Conservation (phyloP, 2,329 filamentous ascomycete species). For the Hypoxylon sp. region DNA sequence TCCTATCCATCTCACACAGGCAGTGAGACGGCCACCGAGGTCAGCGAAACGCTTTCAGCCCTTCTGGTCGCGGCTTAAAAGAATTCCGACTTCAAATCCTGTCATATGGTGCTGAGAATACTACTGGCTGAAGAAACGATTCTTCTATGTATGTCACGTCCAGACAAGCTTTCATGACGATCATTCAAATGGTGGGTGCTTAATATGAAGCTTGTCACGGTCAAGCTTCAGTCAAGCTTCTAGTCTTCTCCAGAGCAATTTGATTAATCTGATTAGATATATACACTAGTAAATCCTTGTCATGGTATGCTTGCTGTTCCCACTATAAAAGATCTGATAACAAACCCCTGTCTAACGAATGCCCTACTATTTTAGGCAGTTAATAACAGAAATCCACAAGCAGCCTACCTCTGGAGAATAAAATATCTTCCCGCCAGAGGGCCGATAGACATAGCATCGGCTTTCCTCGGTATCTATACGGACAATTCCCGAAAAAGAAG, state of each 20-base stretch:
- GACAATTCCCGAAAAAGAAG: neutral
- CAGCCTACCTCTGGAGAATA: neutral
- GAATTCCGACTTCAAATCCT: constrained; percentile 27
- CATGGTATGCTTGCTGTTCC: constrained; percentile 11
- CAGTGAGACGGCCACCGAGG: constrained; percentile 7
- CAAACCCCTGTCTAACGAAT: constrained; percentile 5
- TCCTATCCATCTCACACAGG: constrained; percentile 13
- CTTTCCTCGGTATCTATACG: constrained; percentile 4
- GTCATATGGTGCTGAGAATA: neutral
- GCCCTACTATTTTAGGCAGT: constrained; percentile 35
- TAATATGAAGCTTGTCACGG: constrained; percentile 20
- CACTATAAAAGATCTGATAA: constrained; percentile 27
- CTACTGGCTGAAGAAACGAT: constrained; percentile 31
- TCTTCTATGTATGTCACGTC: constrained; percentile 20
- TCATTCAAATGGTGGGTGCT: constrained; percentile 13
- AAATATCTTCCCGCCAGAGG: neutral
- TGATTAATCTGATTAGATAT: neutral
- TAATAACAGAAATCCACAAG: constrained; percentile 5
- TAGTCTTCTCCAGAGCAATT: constrained; percentile 4
- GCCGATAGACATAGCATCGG: constrained; percentile 9
- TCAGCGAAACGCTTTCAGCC: constrained; percentile 15
- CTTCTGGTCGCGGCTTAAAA: constrained; percentile 31
- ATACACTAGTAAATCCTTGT: constrained; percentile 16
- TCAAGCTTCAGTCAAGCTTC: constrained; percentile 24
- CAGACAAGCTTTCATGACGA: constrained; percentile 3